Conservation (phyloP, 2,329 filamentous ascomycete genomes). For the Arthrobotrys entomopaga region DNA sequence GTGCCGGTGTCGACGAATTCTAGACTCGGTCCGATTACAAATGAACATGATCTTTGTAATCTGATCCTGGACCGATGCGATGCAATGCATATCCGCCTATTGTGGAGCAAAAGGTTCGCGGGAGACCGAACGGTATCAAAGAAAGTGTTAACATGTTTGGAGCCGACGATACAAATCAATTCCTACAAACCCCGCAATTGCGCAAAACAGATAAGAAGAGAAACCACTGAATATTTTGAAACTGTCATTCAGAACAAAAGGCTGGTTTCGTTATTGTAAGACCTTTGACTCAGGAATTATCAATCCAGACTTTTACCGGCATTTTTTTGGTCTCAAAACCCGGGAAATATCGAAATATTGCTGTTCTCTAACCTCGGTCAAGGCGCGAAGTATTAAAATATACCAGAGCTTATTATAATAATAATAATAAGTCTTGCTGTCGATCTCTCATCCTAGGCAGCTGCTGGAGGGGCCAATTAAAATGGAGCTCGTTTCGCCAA, state of each 20-base stretch:
- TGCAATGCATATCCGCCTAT: background rate
- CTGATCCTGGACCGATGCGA: background rate
- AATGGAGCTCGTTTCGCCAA: background rate
- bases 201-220: too few relatives aligned
- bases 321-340: too few relatives aligned
- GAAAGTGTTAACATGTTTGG: too few relatives aligned
- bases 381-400: background rate
- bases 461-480: background rate
- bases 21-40: constrained; percentile 10
- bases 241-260: background rate
- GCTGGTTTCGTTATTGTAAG: background rate
- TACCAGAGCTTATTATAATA: constrained; percentile 10
- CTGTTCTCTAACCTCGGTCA: background rate
- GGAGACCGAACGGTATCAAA: too few relatives aligned
- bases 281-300: constrained; percentile 4
- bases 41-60: background rate
- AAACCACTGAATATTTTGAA: too few relatives aligned
- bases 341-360: background rate
- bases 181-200: too few relatives aligned
- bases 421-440: constrained; percentile 1
- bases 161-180: too few relatives aligned
- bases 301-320: constrained; percentile 1
- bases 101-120: too few relatives aligned
- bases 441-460: constrained; percentile 25
- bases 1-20: background rate